phyloP scores from a whole-genome alignment of 2,329 filamentous ascomycete species.

The Diplodia sapinea region DNA sequence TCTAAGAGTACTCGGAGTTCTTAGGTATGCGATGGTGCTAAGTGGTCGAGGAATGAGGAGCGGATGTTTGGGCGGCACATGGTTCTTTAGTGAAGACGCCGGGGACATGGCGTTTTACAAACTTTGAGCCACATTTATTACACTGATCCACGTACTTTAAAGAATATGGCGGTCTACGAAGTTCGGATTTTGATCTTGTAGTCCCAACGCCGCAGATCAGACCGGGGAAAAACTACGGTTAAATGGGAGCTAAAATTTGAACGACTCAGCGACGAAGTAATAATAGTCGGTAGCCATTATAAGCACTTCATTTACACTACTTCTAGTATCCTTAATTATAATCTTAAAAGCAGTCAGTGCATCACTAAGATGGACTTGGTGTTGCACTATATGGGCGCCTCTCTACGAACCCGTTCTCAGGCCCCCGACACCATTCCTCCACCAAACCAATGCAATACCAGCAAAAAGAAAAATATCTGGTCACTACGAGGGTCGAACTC shows the following conservation, averaged over 20 bases:
- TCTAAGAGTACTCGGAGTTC: too few species aligned
- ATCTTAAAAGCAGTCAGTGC: neutral
- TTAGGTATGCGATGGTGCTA: neutral
- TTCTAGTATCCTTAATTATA: neutral
- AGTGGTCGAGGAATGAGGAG: neutral
- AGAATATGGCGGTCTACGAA: neutral
- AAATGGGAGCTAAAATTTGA: neutral
- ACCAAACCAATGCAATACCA: neutral
- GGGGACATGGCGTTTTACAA: too few species aligned
- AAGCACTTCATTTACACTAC: neutral
- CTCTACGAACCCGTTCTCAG: too few species aligned
- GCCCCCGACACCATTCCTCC: neutral
- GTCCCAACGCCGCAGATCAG: neutral
- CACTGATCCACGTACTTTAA: neutral
- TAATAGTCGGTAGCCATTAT: neutral
- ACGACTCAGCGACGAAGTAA: neutral
- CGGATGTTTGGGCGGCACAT: too few species aligned
- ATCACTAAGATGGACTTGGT: neutral
- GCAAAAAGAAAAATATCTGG: neutral
- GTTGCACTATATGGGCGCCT: neutral
- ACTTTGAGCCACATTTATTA: too few species aligned
- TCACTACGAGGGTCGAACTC: conserved; percentile 8
- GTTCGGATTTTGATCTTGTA: neutral
- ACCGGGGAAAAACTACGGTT: neutral
- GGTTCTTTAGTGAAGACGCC: too few species aligned